phyloP scores from a whole-genome alignment of 768 basidiomycete genomes.

The Xanthoconium purpureum region DNA sequence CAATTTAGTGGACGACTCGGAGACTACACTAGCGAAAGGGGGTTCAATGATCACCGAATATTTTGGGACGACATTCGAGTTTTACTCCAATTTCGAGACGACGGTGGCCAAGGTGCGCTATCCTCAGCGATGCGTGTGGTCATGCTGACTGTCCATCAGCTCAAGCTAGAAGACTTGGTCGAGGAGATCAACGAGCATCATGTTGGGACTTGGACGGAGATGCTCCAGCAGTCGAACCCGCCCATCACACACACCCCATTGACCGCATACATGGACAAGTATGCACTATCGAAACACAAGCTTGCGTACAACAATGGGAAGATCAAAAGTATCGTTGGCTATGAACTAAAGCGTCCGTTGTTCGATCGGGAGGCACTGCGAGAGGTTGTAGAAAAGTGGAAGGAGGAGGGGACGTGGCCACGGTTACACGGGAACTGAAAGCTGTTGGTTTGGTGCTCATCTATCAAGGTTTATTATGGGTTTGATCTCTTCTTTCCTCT shows the following conservation, averaged over 20 bases:
- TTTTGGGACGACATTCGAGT: constrained; percentile 80
- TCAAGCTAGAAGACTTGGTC: constrained; percentile 64
- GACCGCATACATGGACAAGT: constrained; percentile 77
- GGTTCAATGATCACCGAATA: constrained; percentile 64
- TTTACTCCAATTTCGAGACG: constrained; percentile 68
- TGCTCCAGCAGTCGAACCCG: constrained; percentile 69
- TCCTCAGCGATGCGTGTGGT: neutral
- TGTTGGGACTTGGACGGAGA: constrained; percentile 77
- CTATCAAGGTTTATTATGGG: constrained; percentile 18
- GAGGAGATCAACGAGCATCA: constrained; percentile 87
- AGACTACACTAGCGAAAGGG: constrained; percentile 64
- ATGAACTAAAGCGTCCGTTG: constrained; percentile 58
- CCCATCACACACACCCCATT: constrained; percentile 70
- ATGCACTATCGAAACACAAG: constrained; percentile 64
- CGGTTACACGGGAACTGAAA: constrained; percentile 19
- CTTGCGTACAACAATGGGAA: constrained; percentile 69
- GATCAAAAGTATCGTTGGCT: constrained; percentile 71
- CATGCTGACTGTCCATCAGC: constrained; percentile 34
- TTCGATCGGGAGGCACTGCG: constrained; percentile 59
- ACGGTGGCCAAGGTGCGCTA: constrained; percentile 58
- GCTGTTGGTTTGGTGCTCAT: constrained; percentile 2
- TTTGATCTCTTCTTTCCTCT: constrained; percentile 15
- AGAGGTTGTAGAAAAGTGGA: constrained; percentile 80
- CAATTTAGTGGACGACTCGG: constrained; percentile 79
- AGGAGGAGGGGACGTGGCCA: constrained; percentile 55